Evolutionary conservation across 1,284 basidiomycete species (phyloP), one percentile per base, ranked within the genome.

Genomic region (Ganoderma leucocontextum): DNA sequence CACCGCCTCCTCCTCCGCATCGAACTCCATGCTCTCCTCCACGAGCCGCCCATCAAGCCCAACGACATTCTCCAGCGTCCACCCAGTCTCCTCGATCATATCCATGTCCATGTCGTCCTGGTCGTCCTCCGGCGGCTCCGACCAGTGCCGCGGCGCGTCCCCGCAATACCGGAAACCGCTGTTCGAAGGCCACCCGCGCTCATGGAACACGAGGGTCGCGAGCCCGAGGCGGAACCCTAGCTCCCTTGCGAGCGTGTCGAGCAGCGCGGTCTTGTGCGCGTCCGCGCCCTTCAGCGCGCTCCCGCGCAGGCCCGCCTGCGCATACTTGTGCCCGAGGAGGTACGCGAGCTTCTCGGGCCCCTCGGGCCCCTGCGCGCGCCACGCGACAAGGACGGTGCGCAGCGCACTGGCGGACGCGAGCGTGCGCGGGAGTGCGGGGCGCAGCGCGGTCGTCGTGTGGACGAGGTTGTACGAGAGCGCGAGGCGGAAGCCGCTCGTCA

Each of bases 381-480:
- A 59, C 12, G 58, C 36, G 58, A 39, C 15, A 9, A 59, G 58
- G 33, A 59, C 17, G 15, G 19, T 39, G 17, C 36, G 58, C 29
- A 59, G 15, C 12, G 13, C 36, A 17, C 38, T 35, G 0, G 35
- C 22, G 58, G 22, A 35, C 17, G 13, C 58, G 8, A 55, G 52
- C 12, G 17, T 22, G 22, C 12, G 52, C 39, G 39, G 39, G 39
- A 39, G 39, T 1, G 39, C 39, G 39, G 73, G 73, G 39, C 75
- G 70, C 0, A 73, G 63, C 2, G 72, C 41, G 17, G 59, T 64
- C 4, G 71, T 71, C 4, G 72, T 74, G 47, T 73, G 71, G 6
- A 74, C 49, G 44, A 86, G 79, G 67, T 86, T 83, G 75, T 83
- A 86, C 0, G 82, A 80, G 15, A 87, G 80, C 1, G 82, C 84